A percentile compares a stretch with the other conserved stretches of the same genome.
Conservation (phyloP, 371 early-diverging fungal species). For the Thermomucor indicae-seudaticae region DNA sequence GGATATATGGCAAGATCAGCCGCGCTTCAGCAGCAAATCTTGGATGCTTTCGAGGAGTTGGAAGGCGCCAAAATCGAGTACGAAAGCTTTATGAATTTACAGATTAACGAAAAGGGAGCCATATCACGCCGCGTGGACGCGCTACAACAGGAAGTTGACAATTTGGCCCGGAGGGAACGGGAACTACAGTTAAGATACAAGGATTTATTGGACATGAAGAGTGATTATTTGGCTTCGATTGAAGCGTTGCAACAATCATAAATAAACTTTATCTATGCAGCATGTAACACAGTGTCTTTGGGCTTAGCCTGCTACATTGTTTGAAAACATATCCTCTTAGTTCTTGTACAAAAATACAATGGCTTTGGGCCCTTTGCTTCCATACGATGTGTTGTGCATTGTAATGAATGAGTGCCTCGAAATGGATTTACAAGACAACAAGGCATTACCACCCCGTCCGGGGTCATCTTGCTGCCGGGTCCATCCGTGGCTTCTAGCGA, state of each 20-base stretch:
- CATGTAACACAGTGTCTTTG: too few species aligned
- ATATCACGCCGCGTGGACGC: conserved; percentile 67
- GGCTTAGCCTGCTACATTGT: too few species aligned
- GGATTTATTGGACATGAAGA: conserved; percentile 53
- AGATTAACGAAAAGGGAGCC: conserved; percentile 56
- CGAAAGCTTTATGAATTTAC: conserved; percentile 56
- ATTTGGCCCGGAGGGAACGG: conserved; percentile 58
- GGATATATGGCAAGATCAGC: conserved; percentile 73
- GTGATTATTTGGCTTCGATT: conserved; percentile 10
- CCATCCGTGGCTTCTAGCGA: too few species aligned
- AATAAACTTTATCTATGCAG: too few species aligned
- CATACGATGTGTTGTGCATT: too few species aligned
- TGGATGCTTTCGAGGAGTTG: conserved; percentile 56
- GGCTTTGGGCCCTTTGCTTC: too few species aligned
- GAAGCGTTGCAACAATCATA: conserved; percentile 1
- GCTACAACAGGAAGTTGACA: conserved; percentile 60
- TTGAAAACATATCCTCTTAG: too few species aligned
- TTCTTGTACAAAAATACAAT: too few species aligned
- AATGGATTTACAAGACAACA: too few species aligned
- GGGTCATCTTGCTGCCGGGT: too few species aligned
- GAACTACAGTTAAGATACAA: conserved; percentile 74
- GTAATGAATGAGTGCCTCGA: too few species aligned
- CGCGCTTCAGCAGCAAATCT: conserved; percentile 55
- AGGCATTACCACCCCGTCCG: too few species aligned
- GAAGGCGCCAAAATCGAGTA: conserved; percentile 64